Conservation (phyloP, 2,329 filamentous ascomycete species). For the Bipolaris victoriae region DNA sequence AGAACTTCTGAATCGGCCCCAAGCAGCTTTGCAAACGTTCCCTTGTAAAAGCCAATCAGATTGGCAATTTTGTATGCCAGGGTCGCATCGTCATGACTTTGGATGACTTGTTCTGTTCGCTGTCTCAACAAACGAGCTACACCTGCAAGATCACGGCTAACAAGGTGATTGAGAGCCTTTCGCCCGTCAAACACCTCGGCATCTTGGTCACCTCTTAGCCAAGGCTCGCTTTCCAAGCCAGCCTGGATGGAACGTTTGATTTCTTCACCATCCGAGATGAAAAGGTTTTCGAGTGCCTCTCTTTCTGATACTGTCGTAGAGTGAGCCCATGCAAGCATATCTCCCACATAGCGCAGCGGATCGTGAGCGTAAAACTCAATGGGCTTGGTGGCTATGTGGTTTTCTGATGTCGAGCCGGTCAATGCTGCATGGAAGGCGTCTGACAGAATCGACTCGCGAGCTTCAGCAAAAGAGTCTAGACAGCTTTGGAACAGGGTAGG, state of each 20-base stretch:
- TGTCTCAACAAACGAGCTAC: conserved; percentile 86
- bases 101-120: conserved; percentile 87
- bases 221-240: conserved; percentile 81
- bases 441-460: conserved; percentile 82
- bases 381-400: conserved; percentile 70
- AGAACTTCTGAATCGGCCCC: conserved; percentile 72
- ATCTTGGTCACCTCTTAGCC: conserved; percentile 66
- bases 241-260: conserved; percentile 82
- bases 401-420: conserved; percentile 71
- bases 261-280: conserved; percentile 88
- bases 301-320: conserved; percentile 92
- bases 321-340: conserved; percentile 98
- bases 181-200: conserved; percentile 74
- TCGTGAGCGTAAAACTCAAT: conserved; percentile 96
- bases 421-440: conserved; percentile 89
- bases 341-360: conserved; percentile 86
- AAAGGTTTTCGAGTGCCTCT: conserved; percentile 88
- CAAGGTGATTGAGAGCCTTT: conserved; percentile 81
- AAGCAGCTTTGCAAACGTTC: conserved; percentile 82
- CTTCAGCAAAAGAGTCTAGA: conserved; percentile 89
- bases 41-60: conserved; percentile 84
- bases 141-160: conserved; percentile 82
- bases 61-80: conserved; percentile 90
- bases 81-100: conserved; percentile 88
- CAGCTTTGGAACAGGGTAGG: conserved; percentile 92